Evolutionary conservation across 2,329 filamentous ascomycete species (phyloP).

Genomic region (Tolypocladium sp.): DNA sequence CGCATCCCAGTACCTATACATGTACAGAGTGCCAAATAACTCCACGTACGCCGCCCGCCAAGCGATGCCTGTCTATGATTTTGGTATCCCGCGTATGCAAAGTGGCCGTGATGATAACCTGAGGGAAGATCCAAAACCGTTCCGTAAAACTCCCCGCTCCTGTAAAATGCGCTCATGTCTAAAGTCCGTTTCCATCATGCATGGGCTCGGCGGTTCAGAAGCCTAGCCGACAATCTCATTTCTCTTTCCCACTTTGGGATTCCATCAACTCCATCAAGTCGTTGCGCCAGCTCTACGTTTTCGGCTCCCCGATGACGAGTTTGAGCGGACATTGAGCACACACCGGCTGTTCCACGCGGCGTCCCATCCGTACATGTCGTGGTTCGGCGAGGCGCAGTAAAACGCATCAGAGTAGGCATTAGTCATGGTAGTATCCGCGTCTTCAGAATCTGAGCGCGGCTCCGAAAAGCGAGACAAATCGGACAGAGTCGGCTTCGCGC

Average conservation of each 20-base stretch:
- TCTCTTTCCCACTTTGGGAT: neutral
- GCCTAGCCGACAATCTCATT: neutral
- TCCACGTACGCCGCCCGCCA: neutral
- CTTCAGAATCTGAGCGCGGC: neutral
- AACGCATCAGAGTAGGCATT: neutral
- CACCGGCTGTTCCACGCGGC: slow-evolving; percentile 23
- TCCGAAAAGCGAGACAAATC: neutral
- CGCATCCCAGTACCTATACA: neutral
- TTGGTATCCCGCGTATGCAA: neutral
- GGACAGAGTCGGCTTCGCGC: neutral
- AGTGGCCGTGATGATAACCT: neutral
- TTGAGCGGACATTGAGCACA: neutral
- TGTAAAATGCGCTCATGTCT: neutral
- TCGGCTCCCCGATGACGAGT: neutral
- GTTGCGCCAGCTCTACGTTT: neutral
- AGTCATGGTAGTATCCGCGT: neutral
- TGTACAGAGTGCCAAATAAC: neutral
- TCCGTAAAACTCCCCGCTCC: neutral
- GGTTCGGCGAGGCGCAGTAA: slow-evolving; percentile 14
- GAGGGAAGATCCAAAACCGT: neutral
- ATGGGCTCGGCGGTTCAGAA: neutral
- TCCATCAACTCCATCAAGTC: neutral
- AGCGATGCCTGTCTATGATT: neutral
- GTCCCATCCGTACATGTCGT: slow-evolving; percentile 46
- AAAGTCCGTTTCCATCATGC: neutral